phyloP scores from a whole-genome alignment of 306 rosid species.

The Dryas octopetala region DNA sequence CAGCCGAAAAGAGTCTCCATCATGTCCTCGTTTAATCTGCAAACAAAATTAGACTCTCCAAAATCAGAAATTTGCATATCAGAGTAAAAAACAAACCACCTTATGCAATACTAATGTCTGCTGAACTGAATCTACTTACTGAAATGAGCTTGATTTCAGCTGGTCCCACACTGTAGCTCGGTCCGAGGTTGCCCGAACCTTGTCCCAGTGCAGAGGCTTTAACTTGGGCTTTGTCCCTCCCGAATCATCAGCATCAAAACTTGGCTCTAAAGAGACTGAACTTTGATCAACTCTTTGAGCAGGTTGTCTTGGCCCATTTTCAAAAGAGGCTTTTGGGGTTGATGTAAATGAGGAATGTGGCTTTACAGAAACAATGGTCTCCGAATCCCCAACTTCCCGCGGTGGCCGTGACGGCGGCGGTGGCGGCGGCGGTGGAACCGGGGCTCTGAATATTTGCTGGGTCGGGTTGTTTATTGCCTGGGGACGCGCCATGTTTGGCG shows the following conservation, averaged over 20 bases:
- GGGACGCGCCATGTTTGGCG: conserved; percentile 57
- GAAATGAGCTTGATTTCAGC: conserved; percentile 92
- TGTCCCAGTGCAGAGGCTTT: conserved; percentile 96
- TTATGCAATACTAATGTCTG: not conserved
- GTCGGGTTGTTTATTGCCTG: conserved; percentile 44
- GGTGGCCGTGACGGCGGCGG: conserved; percentile 31
- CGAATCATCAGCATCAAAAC: conserved; percentile 55
- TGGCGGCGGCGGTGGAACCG: conserved; percentile 33
- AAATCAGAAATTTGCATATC: conserved; percentile 15
- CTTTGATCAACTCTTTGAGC: conserved; percentile 23
- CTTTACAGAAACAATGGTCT: conserved; percentile 19
- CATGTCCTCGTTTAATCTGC: conserved; percentile 95
- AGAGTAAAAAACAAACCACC: conserved; percentile 20
- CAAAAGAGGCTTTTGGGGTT: conserved; percentile 30
- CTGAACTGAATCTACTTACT: conserved; percentile 51
- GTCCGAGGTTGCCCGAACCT: conserved; percentile 94
- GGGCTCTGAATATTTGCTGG: conserved; percentile 19
- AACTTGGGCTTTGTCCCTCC: conserved; percentile 79
- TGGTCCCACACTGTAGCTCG: conserved; percentile 99
- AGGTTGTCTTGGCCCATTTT: conserved; percentile 30
- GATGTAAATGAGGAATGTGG: conserved; percentile 35
- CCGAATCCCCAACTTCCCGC: conserved; percentile 32
- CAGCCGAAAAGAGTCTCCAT: conserved; percentile 93
- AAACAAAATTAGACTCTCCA: conserved; percentile 9
- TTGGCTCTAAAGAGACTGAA: conserved; percentile 43